Percentiles rank a stretch among this genome's conserved stretches.
Evolutionary conservation across 208 protist species (phyloP).

Genomic region (Leishmania tropica): DNA sequence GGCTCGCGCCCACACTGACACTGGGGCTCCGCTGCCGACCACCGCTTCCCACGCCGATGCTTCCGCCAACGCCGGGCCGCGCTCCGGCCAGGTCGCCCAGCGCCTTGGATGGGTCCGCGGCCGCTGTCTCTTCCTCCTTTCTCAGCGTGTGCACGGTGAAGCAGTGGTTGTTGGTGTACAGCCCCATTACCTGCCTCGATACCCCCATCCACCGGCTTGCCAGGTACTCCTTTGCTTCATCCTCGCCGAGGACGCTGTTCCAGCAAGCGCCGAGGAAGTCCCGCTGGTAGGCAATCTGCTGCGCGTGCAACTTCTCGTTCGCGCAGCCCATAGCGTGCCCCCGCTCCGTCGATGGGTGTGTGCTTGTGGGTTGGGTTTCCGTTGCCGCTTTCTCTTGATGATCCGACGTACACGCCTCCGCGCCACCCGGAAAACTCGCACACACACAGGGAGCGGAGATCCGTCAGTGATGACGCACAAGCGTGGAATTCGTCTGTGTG

Average conservation of each 20-base stretch:
- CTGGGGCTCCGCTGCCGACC: not conserved
- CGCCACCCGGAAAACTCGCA: too few relatives aligned
- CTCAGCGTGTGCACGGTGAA: conserved; percentile 39
- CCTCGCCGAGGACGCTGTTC: conserved; percentile 44
- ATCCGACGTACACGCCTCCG: not conserved
- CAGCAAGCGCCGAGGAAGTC: conserved; percentile 64
- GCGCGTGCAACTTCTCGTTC: conserved; percentile 36
- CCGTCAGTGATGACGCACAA: not conserved
- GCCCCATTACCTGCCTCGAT: conserved; percentile 45
- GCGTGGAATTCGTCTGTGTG: not conserved
- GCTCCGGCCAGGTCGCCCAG: conserved; percentile 1
- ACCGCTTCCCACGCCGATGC: conserved; percentile 7
- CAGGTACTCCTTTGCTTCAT: conserved; percentile 42
- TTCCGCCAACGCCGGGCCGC: conserved; percentile 4
- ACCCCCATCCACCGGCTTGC: conserved; percentile 61
- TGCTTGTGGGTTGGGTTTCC: not conserved
- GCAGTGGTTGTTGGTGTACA: conserved; percentile 55
- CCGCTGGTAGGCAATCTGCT: conserved; percentile 58
- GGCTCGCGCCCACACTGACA: not conserved
- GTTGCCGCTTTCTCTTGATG: not conserved
- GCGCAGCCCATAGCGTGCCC: conserved; percentile 31
- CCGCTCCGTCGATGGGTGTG: not conserved
- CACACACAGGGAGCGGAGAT: not conserved
- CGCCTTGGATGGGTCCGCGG: conserved; percentile 3
- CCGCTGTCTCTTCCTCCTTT: conserved; percentile 21